Base-by-base conservation (phyloP, 78 protist genomes). In the Goniomonas avonlea region DNA sequence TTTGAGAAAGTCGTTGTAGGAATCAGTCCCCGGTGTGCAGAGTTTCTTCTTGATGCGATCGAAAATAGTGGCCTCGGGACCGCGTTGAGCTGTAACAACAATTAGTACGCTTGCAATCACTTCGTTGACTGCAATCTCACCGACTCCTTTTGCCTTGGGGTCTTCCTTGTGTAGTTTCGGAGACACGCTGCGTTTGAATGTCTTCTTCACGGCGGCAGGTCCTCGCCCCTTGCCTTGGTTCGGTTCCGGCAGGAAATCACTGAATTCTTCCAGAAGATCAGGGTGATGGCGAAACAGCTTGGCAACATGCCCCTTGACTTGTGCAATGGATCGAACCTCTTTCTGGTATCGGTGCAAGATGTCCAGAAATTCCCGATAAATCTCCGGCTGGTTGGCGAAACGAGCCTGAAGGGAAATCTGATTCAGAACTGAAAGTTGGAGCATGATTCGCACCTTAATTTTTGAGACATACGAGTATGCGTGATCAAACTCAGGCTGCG, bases 261-360 rank as follows among this genome's bases (percentile, higher is more conserved):
- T 69, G 23, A 95, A 95, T 82, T 95, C 98, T 0, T 66, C 73
- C 15, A 95, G 87, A 38, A 95, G 73, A 59, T 95, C 98, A 9
- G 74, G n/a, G 40, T 95, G 96, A 8, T 31, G 43, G 23, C 34
- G 69, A 68, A 94, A 92, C 34, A 94, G 80, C 17, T 48, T 60
- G 13, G 92, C 87, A 29, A 90, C 93, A 27, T 73, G 79, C 1
- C 61, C 86, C 71, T 91, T 83, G n/a, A 94, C 94, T 27, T 81
- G 66, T 40, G 75, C 35, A 43, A 81, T 81, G 68, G 85, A 34
- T 4, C 8, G 13, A 15, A 53, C 73, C 65, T 77, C 82, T 35
- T 86, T 78, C 35, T 94, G 96, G 75, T 94, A 94, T 8, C 88
- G 86, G 81, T 91, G 94, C 31, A 95, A 84, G 3, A 95, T 92